phyloP scores from a whole-genome alignment of 208 protist species.

The Trypanosoma boissoni region DNA sequence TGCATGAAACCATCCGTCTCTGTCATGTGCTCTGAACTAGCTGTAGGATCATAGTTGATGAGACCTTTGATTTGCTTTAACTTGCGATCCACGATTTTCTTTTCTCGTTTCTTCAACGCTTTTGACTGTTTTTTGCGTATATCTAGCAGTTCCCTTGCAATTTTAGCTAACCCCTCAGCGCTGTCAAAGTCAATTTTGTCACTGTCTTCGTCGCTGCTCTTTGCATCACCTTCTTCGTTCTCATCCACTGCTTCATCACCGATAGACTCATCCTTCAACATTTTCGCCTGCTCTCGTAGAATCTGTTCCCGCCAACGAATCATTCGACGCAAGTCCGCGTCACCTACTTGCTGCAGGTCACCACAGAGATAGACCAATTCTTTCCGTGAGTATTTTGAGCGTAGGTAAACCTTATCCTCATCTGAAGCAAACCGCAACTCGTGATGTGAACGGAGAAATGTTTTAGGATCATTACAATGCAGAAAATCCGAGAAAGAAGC shows the following conservation, averaged over 20 bases:
- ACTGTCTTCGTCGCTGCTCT: slow-evolving; percentile 31
- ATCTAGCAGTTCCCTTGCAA: slow-evolving; percentile 86
- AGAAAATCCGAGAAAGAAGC: slow-evolving; percentile 91
- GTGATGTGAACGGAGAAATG: slow-evolving; percentile 84
- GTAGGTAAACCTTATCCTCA: slow-evolving; percentile 69
- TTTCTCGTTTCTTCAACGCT: slow-evolving; percentile 91
- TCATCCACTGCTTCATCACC: slow-evolving; percentile 5
- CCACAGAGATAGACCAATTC: slow-evolving; percentile 91
- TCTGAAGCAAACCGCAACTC: slow-evolving; percentile 88
- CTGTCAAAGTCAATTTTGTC: slow-evolving; percentile 74
- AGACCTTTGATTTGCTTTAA: slow-evolving; percentile 91
- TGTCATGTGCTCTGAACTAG: slow-evolving; percentile 62
- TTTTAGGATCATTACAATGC: slow-evolving; percentile 81
- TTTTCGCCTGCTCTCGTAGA: slow-evolving; percentile 46
- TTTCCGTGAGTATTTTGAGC: slow-evolving; percentile 84
- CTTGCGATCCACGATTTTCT: slow-evolving; percentile 91
- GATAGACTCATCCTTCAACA: slow-evolving; percentile 6
- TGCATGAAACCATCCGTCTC: slow-evolving; percentile 59
- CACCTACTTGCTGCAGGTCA: slow-evolving; percentile 94
- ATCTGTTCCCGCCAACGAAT: slow-evolving; percentile 94
- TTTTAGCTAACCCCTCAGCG: slow-evolving; percentile 69
- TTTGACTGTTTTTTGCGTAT: slow-evolving; percentile 82
- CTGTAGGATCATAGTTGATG: slow-evolving; percentile 90
- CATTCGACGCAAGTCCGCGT: slow-evolving; percentile 90
- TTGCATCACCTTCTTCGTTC: slow-evolving; percentile 14